phyloP scores from a whole-genome alignment of 2,329 filamentous ascomycete species.

The Penicillium sp. region DNA sequence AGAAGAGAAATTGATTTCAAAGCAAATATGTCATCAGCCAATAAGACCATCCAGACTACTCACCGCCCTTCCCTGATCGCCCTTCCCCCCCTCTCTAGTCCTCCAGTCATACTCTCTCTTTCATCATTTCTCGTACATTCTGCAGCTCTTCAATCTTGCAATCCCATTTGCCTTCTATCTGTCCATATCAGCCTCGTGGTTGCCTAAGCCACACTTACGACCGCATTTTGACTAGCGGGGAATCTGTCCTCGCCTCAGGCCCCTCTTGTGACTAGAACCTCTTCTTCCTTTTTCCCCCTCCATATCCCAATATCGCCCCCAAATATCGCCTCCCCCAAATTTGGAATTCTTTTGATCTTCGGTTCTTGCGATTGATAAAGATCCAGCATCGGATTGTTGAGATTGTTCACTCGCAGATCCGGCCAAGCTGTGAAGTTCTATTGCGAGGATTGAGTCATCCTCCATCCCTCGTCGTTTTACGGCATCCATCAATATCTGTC shows the following conservation, averaged over 20 bases:
- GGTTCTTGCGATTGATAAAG: neutral
- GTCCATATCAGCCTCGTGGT: constrained; percentile 2
- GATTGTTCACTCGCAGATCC: neutral
- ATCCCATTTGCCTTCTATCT: neutral
- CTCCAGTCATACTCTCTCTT: neutral
- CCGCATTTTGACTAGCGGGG: constrained; percentile 8
- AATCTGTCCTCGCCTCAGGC: constrained; percentile 13
- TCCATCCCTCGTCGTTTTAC: constrained; percentile 5
- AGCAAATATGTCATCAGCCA: constrained; percentile 3
- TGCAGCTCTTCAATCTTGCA: neutral
- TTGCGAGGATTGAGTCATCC: neutral
- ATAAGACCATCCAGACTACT: constrained; percentile 3
- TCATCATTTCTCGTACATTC: constrained; percentile 5
- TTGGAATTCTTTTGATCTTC: neutral
- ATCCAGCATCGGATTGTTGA: neutral
- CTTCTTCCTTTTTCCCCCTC: constrained; percentile 8
- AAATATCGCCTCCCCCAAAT: neutral
- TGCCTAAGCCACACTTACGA: constrained; percentile 4
- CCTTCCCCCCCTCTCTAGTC: constrained; percentile 2
- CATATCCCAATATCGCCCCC: constrained; percentile 5
- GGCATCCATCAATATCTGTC: constrained; percentile 18
- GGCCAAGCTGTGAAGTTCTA: neutral
- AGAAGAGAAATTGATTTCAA: constrained; percentile 3
- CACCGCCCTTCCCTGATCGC: constrained; percentile 11
- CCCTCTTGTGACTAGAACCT: constrained; percentile 9